Base-by-base conservation (phyloP, 2,329 filamentous ascomycete genomes). In the Whalleya microplaca region DNA sequence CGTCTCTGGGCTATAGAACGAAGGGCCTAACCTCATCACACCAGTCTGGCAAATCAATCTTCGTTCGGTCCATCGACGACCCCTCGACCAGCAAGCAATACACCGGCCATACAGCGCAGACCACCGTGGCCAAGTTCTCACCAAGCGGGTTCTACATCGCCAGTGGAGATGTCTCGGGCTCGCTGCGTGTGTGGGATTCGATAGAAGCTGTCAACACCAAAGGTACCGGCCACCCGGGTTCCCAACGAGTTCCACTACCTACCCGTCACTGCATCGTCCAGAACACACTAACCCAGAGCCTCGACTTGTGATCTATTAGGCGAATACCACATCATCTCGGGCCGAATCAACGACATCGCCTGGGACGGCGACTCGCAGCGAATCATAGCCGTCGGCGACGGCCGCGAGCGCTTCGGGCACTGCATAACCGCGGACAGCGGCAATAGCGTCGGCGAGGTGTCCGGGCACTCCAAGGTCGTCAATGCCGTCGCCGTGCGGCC, bases 341-440 rank as follows among this genome's bases (percentile, higher is more conserved):
- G 95, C 12, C 89, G 91, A 51, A 94, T 99, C 76, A 96, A 96
- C 72, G 95, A 99, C 73, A 86, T 99, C 64, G 94, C 92, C 1
- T 99, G 95, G 93, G 95, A 98, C 69, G 94, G 93, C 55, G 95
- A 99, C 75, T 96, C 91, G 59, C 93, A 97, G 78, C 89, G 95
- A 48, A 89, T 99, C 70, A 97, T 98, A 69, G 95, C 94, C 2
- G 94, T 99, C 4, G 95, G 95, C 44, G 91, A 98, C 67, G 95
- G 95, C 49, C 93, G 94, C 71, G 92, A 98, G 77, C 85, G 92
- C 54, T 97, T 92, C 72, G 94, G 94, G 14, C 91, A 94, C 73
- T 96, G 92, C 78, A 92, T 98, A 72, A 97, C 92, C 23, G 91
- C 91, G 65, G 95, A 98, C 76, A 96, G 91, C 70, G 95, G 95